These are phyloP conservation scores for Neurospora sp. DNA, from an alignment of 495 filamentous ascomycete species.

Conservation along the genomic window DNA sequence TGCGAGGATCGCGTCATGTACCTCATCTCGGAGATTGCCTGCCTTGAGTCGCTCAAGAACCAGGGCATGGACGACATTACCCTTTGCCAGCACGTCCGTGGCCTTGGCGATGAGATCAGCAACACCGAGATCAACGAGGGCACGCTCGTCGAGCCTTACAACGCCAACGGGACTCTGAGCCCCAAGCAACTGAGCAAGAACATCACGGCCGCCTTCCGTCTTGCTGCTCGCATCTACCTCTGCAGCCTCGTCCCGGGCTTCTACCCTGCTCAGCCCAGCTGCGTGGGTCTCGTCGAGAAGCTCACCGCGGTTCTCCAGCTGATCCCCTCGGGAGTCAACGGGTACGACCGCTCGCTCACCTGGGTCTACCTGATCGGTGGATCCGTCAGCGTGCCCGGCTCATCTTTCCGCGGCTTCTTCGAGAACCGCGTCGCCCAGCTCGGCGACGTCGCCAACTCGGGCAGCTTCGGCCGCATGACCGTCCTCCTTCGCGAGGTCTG, in stretches of 20 bases:
- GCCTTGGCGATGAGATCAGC: conserved; percentile 73
- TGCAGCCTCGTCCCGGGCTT: conserved; percentile 88
- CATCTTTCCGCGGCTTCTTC: conserved; percentile 67
- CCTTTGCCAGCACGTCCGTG: conserved; percentile 74
- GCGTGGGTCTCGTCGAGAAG: conserved; percentile 61
- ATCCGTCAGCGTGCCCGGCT: conserved; percentile 55
- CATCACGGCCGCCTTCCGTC: conserved; percentile 80
- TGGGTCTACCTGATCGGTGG: conserved; percentile 91
- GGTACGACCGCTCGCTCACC: conserved; percentile 82
- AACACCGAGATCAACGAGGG: conserved; percentile 55
- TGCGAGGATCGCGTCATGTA: conserved; percentile 98
- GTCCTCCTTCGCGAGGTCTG: conserved; percentile 75
- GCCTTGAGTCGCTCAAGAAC: conserved; percentile 77
- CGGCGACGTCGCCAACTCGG: conserved; percentile 61
- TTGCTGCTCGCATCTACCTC: conserved; percentile 89
- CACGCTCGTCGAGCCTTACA: conserved; percentile 45
- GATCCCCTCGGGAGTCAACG: conserved; percentile 70
- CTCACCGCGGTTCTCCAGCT: conserved; percentile 60
- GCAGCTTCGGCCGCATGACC: conserved; percentile 78
- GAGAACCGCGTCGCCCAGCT: conserved; percentile 58
- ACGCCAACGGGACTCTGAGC: conserved; percentile 61
- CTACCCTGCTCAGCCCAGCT: conserved; percentile 58
- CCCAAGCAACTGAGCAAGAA: conserved; percentile 74
- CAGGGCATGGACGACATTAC: conserved; percentile 73
- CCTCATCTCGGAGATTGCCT: conserved; percentile 93